Percentiles rank a stretch among this genome's conserved stretches.
These are phyloP conservation scores for Gentiana dahurica DNA, from an alignment of 257 asterid species.

Conservation along the genomic window DNA sequence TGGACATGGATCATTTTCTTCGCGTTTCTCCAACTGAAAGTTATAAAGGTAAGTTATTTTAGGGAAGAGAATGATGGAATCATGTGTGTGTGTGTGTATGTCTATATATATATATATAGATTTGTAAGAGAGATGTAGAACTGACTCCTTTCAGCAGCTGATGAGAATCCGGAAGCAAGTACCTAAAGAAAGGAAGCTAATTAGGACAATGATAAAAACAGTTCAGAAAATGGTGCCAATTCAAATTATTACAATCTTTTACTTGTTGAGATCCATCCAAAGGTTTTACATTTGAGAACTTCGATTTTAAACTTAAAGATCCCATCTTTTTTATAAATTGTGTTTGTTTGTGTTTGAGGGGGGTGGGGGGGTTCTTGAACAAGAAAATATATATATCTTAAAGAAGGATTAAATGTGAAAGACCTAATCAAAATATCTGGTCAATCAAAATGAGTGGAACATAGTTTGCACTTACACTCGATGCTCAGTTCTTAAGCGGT, in stretches of 20 bases:
- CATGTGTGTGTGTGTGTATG: neutral
- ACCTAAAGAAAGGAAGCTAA: constrained; percentile 43
- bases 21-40: constrained; percentile 76
- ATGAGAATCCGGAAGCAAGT: constrained; percentile 93
- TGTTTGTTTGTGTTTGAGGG: no score
- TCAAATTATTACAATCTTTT: neutral
- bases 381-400: no score
- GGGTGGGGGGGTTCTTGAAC: no score
- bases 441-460: neutral
- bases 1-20: constrained; percentile 85
- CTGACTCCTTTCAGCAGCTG: constrained; percentile 83
- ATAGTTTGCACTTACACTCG: constrained; percentile 62
- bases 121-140: constrained; percentile 11
- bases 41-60: neutral
- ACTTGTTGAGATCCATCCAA: neutral
- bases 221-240: neutral
- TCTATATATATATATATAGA: constrained; percentile 1
- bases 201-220: constrained; percentile 4
- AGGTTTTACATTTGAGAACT: neutral
- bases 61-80: constrained; percentile 9
- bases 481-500: constrained; percentile 95
- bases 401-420: no score
- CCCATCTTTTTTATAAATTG: no score
- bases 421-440: no score
- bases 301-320: no score